Percentiles rank a stretch among this genome's conserved stretches.
These are phyloP conservation scores for Oemleria cerasiformis DNA, from an alignment of 306 rosid genomes.

Conservation along the genomic window DNA sequence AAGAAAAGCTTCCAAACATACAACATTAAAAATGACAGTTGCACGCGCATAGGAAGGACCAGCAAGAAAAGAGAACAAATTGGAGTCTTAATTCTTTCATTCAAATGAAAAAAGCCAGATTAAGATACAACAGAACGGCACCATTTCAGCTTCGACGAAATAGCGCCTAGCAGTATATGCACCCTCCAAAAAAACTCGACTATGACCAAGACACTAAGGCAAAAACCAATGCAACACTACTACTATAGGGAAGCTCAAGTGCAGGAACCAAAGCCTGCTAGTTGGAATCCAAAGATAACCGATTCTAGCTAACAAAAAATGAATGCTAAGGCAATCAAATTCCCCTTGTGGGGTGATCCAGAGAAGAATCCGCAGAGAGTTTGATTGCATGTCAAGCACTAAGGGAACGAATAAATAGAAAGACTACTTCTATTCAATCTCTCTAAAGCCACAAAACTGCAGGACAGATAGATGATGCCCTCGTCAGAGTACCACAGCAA, in stretches of 20 bases:
- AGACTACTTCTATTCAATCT: slow-evolving; percentile 43
- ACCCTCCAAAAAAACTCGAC: slow-evolving; percentile 39
- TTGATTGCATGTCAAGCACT: slow-evolving; percentile 39
- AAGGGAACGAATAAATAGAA: slow-evolving; percentile 32
- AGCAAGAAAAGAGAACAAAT: slow-evolving; percentile 13
- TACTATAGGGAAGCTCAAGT: slow-evolving; percentile 43
- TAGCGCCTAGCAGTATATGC: slow-evolving; percentile 37
- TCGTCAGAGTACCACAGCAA: slow-evolving; percentile 80
- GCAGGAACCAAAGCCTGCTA: slow-evolving; percentile 44
- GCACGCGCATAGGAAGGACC: neutral
- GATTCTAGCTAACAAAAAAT: slow-evolving; percentile 52
- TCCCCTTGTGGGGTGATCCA: slow-evolving; percentile 25
- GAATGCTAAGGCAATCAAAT: slow-evolving; percentile 43
- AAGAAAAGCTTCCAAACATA: too few species aligned
- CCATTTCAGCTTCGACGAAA: slow-evolving; percentile 46
- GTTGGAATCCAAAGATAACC: slow-evolving; percentile 41
- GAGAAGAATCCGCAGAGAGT: slow-evolving; percentile 34
- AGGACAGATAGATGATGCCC: slow-evolving; percentile 19
- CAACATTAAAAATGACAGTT: too few species aligned
- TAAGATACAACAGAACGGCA: slow-evolving; percentile 48
- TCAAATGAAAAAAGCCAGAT: slow-evolving; percentile 38
- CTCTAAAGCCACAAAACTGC: slow-evolving; percentile 76
- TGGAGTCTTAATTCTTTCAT: slow-evolving; percentile 36
- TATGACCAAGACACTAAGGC: slow-evolving; percentile 23
- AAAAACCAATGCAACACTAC: slow-evolving; percentile 43